These are phyloP conservation scores for Stachybotrys chartarum DNA, from an alignment of 2,329 filamentous ascomycete genomes.

Conservation along the genomic window DNA sequence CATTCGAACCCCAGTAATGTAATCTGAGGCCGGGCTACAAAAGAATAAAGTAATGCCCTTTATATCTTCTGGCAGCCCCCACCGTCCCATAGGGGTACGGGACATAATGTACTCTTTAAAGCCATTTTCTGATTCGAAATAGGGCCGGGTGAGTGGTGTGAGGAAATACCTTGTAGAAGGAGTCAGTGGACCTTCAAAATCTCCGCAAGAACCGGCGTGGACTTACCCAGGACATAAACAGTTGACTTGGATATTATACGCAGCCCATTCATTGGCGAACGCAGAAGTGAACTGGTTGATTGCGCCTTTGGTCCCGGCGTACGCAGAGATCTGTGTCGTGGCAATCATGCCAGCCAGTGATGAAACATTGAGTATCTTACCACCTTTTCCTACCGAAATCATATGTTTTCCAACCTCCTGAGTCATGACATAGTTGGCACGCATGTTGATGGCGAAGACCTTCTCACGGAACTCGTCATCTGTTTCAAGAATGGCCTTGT, in stretches of 20 bases:
- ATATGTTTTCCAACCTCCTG: conserved; percentile 4
- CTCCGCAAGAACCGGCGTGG: neutral
- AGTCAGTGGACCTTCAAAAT: neutral
- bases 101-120: conserved; percentile 1
- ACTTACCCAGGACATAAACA: conserved; percentile 2
- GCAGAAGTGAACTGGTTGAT: conserved; percentile 3
- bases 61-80: conserved; percentile 1
- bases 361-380: conserved; percentile 5
- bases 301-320: conserved; percentile 1
- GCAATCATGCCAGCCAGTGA: conserved; percentile 2
- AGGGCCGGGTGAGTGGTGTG: neutral
- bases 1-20: conserved; percentile 3
- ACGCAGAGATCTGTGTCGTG: conserved; percentile 1
- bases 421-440: conserved; percentile 3
- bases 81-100: conserved; percentile 1
- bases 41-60: conserved; percentile 3
- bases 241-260: conserved; percentile 2
- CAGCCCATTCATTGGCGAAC: conserved; percentile 2
- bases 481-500: conserved; percentile 2
- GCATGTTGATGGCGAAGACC: conserved; percentile 4
- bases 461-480: conserved; percentile 4
- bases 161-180: neutral
- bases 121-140: neutral
- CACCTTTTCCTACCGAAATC: conserved; percentile 3
- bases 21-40: conserved; percentile 2